Evolutionary conservation across 148 eudicot species (phyloP).

Genomic region (Amaranthus hypochondriacus): DNA sequence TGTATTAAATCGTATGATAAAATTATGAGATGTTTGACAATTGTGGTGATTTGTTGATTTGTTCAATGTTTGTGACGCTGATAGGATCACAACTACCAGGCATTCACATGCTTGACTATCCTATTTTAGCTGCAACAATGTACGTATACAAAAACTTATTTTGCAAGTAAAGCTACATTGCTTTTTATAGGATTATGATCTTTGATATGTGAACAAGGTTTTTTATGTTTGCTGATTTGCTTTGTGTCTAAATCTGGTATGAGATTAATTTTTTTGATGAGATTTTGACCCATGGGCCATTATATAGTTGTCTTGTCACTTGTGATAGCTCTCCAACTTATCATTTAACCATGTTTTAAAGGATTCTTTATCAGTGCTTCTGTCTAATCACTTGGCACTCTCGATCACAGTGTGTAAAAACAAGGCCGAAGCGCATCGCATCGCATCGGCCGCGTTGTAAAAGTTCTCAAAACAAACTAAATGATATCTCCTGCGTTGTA

Average conservation of each 20-base stretch:
- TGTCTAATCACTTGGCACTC: background rate
- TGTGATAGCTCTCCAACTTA: background rate
- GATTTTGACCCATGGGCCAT: background rate
- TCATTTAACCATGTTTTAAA: background rate
- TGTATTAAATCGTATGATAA: background rate
- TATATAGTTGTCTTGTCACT: background rate
- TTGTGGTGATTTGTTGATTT: background rate
- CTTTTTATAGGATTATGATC: background rate
- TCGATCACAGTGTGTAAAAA: background rate
- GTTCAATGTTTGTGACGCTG: background rate
- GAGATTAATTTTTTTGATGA: background rate
- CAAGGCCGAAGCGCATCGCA: no score
- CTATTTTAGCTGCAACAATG: background rate
- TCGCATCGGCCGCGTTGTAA: no score
- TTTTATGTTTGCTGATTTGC: background rate
- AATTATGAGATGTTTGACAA: background rate
- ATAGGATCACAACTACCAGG: background rate
- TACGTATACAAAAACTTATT: background rate
- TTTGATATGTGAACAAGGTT: background rate
- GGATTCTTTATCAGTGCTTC: background rate
- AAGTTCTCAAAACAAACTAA: no score
- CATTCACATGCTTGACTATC: background rate
- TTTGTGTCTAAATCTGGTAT: background rate
- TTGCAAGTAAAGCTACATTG: background rate
- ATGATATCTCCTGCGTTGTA: no score